Evolutionary conservation across 2,329 filamentous ascomycete genomes (phyloP).

Genomic region (Diaporthe helianthi): DNA sequence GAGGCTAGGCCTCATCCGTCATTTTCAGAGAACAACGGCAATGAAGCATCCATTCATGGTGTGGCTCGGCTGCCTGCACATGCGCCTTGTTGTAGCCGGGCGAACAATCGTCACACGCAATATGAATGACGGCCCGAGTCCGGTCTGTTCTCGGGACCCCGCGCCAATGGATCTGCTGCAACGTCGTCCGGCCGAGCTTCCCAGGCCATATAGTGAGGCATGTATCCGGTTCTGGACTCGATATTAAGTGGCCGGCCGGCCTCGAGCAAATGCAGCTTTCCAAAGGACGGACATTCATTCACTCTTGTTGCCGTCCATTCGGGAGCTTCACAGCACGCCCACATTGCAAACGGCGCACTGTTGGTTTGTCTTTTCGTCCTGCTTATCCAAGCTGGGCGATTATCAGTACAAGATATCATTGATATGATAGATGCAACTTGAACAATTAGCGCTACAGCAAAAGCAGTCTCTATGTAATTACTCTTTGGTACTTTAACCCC

Average conservation of each 20-base stretch:
- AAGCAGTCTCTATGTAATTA: too few relatives aligned
- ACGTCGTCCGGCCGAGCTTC: background rate
- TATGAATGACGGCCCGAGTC: conserved; percentile 14
- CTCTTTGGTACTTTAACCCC: too few relatives aligned
- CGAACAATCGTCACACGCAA: background rate
- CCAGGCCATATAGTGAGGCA: background rate
- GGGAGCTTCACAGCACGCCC: too few relatives aligned
- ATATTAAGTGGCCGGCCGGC: background rate
- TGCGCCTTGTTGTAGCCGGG: background rate
- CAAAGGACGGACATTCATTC: too few relatives aligned
- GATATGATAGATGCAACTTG: background rate
- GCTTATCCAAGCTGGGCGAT: background rate
- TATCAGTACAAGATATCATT: too few relatives aligned
- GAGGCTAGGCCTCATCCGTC: background rate
- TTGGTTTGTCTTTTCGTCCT: background rate
- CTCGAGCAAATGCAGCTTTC: conserved; percentile 17
- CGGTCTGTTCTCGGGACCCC: background rate
- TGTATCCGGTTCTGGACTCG: background rate
- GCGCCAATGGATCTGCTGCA: conserved; percentile 11
- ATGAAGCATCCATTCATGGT: background rate
- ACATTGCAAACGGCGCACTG: background rate
- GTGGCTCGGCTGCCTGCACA: conserved; percentile 12
- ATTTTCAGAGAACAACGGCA: background rate
- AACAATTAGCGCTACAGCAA: background rate
- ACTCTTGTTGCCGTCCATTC: background rate